Evolutionary conservation across 1,284 basidiomycete genomes (phyloP).

Genomic region (Polyporus tsugae): DNA sequence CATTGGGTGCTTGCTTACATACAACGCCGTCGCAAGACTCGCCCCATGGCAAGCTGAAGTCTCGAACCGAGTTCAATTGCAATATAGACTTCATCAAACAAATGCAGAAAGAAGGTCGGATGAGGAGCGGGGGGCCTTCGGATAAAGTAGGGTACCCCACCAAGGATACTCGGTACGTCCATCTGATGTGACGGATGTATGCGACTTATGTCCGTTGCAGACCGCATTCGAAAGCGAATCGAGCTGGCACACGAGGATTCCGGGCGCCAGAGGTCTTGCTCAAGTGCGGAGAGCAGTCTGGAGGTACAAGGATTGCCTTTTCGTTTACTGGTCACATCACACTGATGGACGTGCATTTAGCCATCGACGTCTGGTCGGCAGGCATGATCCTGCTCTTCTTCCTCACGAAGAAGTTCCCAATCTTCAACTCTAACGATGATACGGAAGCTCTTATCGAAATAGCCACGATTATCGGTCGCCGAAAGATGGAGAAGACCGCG

Average conservation of each 20-base stretch:
- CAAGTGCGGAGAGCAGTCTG: slow-evolving; percentile 94
- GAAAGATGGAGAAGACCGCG: slow-evolving; percentile 87
- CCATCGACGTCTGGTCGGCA: slow-evolving; percentile 96
- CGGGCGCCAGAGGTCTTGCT: slow-evolving; percentile 96
- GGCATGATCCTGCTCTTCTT: slow-evolving; percentile 95
- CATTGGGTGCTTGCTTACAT: slow-evolving; percentile 75
- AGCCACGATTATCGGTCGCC: slow-evolving; percentile 85
- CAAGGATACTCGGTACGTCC: slow-evolving; percentile 66
- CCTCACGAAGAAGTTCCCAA: slow-evolving; percentile 91
- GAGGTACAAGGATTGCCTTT: slow-evolving; percentile 65
- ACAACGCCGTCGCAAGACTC: slow-evolving; percentile 63
- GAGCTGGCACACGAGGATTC: slow-evolving; percentile 97
- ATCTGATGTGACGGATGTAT: background rate
- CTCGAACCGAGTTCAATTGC: slow-evolving; percentile 51
- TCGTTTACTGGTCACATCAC: background rate
- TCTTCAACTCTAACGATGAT: slow-evolving; percentile 96
- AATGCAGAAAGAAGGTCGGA: slow-evolving; percentile 69
- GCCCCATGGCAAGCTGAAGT: slow-evolving; percentile 71
- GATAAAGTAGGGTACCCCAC: slow-evolving; percentile 80
- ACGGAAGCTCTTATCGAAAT: slow-evolving; percentile 97
- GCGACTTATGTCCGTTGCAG: slow-evolving; percentile 44
- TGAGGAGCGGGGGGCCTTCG: slow-evolving; percentile 59
- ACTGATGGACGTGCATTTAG: slow-evolving; percentile 51
- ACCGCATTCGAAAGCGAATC: slow-evolving; percentile 92
- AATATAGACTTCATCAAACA: slow-evolving; percentile 55